These are phyloP conservation scores for Poterioochromonas sp. DNA, from an alignment of 352 stramenopile species.

Conservation along the genomic window DNA sequence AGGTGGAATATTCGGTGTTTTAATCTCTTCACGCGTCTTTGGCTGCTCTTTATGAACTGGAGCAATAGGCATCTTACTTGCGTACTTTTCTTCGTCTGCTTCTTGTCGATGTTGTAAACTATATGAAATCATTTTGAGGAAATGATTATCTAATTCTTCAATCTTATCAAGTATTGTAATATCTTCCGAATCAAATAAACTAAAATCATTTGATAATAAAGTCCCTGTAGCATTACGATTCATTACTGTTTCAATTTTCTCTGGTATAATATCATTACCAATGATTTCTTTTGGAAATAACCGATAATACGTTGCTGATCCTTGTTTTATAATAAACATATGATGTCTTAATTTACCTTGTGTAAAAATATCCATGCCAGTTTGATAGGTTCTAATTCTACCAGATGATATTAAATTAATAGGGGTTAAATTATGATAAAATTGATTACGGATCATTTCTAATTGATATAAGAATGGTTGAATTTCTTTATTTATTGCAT, in stretches of 20 bases:
- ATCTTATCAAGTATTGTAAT: too few species aligned
- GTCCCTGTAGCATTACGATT: background rate
- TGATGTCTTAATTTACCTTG: background rate
- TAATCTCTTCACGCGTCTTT: too few species aligned
- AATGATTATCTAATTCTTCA: too few species aligned
- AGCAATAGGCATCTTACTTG: too few species aligned
- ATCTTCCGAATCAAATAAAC: constrained; percentile 8
- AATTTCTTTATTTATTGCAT: too few species aligned
- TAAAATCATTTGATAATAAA: background rate
- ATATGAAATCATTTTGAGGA: too few species aligned
- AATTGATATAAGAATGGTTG: background rate
- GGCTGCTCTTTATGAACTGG: too few species aligned
- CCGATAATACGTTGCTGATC: background rate
- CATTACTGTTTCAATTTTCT: background rate
- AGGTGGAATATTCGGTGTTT: too few species aligned
- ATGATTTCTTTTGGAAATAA: background rate
- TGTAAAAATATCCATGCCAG: background rate
- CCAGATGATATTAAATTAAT: background rate
- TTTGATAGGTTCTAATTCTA: background rate
- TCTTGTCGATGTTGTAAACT: too few species aligned
- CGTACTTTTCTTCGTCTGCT: too few species aligned
- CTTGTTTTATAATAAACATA: constrained; percentile 21
- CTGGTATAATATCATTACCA: background rate
- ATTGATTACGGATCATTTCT: background rate
- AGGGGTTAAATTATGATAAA: background rate